Evolutionary conservation across 2,329 filamentous ascomycete species (phyloP).

Genomic region (Mollisiaceae sp.): DNA sequence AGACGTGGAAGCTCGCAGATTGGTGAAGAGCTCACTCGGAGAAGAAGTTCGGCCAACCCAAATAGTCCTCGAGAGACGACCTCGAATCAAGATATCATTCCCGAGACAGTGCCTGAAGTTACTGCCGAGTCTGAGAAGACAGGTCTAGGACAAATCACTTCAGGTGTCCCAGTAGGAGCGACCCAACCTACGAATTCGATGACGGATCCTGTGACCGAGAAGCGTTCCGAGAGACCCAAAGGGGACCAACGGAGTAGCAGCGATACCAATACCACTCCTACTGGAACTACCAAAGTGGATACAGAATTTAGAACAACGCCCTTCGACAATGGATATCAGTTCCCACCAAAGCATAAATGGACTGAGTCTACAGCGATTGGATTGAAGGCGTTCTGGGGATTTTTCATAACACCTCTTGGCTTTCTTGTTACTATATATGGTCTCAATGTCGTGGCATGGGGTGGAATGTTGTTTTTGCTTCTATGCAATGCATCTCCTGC

Average conservation of each 20-base stretch:
- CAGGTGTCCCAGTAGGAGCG: slow-evolving; percentile 17
- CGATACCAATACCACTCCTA: slow-evolving; percentile 31
- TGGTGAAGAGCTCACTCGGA: slow-evolving; percentile 20
- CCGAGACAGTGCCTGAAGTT: slow-evolving; percentile 33
- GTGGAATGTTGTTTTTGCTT: slow-evolving; percentile 87
- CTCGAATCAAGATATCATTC: slow-evolving; percentile 24
- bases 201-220: slow-evolving; percentile 20
- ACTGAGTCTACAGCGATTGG: slow-evolving; percentile 63
- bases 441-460: slow-evolving; percentile 86
- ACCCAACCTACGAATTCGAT: slow-evolving; percentile 12
- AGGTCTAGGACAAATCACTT: slow-evolving; percentile 8
- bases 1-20: slow-evolving; percentile 32
- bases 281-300: slow-evolving; percentile 24
- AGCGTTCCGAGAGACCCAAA: slow-evolving; percentile 18
- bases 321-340: slow-evolving; percentile 69
- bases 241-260: slow-evolving; percentile 29
- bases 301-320: slow-evolving; percentile 41
- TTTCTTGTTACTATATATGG: slow-evolving; percentile 81
- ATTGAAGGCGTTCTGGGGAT: slow-evolving; percentile 69
- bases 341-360: slow-evolving; percentile 65
- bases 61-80: slow-evolving; percentile 21
- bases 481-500: slow-evolving; percentile 75
- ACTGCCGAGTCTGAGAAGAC: slow-evolving; percentile 29
- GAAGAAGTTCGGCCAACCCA: slow-evolving; percentile 24
- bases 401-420: slow-evolving; percentile 75